These are phyloP conservation scores for Fagopyrum esculentum DNA, from an alignment of 148 eudicot species.

Conservation along the genomic window DNA sequence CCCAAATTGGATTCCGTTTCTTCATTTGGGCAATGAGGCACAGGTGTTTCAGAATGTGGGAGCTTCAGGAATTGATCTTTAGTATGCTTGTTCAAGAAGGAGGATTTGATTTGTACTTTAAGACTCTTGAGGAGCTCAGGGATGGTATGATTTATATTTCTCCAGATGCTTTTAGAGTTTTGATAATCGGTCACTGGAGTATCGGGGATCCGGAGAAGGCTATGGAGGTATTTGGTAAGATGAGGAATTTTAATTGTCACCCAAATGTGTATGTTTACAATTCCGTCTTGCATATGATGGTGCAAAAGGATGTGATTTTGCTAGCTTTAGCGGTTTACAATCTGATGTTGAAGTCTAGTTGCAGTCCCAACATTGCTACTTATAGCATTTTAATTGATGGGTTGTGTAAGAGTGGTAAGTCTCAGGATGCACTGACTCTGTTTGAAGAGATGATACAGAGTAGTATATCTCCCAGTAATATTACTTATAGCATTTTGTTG, in stretches of 20 bases:
- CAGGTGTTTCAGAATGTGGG: conserved; percentile 24
- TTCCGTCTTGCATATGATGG: conserved; percentile 49
- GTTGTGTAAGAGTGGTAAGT: conserved; percentile 55
- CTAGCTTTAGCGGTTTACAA: conserved; percentile 64
- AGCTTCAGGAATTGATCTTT: conserved; percentile 29
- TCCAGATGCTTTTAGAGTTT: conserved; percentile 46
- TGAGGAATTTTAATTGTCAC: conserved; percentile 51
- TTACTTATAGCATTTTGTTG: conserved; percentile 54
- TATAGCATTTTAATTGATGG: conserved; percentile 69
- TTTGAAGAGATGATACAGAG: conserved; percentile 69
- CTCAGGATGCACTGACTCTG: conserved; percentile 45
- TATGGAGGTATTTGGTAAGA: conserved; percentile 57
- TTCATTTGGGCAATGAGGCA: conserved; percentile 55
- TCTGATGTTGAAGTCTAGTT: conserved; percentile 62
- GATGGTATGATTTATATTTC: conserved; percentile 22
- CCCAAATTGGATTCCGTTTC: conserved; percentile 49
- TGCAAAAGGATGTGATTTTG: conserved; percentile 42
- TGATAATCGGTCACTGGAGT: conserved; percentile 55
- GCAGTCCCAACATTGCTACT: conserved; percentile 41
- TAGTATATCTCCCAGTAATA: conserved; percentile 37
- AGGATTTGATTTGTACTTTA: conserved; percentile 60
- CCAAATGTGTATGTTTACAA: conserved; percentile 59
- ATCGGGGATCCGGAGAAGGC: conserved; percentile 45
- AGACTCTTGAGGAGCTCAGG: conserved; percentile 44
- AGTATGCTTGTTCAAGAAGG: conserved; percentile 25